phyloP scores from a whole-genome alignment of 2,329 filamentous ascomycete species.

The Trichoderma simmonsii region DNA sequence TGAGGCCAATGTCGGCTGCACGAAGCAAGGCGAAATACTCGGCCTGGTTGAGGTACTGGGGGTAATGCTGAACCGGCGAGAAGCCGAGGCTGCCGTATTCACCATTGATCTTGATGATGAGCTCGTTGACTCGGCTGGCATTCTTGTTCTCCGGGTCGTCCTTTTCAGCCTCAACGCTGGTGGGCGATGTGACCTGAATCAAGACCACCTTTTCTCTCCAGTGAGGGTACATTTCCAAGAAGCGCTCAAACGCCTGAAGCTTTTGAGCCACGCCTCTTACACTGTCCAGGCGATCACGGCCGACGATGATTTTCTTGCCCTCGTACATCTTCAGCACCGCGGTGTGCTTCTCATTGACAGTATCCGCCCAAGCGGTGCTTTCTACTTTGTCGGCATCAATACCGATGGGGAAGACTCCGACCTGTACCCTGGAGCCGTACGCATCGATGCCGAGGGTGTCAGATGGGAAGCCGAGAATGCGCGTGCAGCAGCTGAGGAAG shows the following conservation, averaged over 20 bases:
- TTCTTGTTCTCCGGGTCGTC: constrained; percentile 77
- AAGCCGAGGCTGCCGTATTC: constrained; percentile 83
- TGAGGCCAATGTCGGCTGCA: constrained; percentile 84
- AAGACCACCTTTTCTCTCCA: constrained; percentile 91
- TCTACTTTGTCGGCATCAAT: constrained; percentile 84
- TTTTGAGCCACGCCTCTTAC: constrained; percentile 95
- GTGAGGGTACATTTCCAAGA: constrained; percentile 84
- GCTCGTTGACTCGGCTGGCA: constrained; percentile 82
- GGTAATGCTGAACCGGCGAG: constrained; percentile 89
- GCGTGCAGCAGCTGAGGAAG: constrained; percentile 90
- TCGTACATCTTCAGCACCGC: constrained; percentile 73
- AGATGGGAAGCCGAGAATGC: constrained; percentile 85
- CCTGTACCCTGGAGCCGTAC: constrained; percentile 82
- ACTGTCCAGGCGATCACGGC: constrained; percentile 88
- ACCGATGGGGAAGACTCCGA: constrained; percentile 92
- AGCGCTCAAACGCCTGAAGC: constrained; percentile 87
- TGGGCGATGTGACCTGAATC: constrained; percentile 91
- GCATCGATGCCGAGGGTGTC: constrained; percentile 82
- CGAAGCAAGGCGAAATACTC: constrained; percentile 95
- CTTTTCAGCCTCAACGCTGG: constrained; percentile 72
- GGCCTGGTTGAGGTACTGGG: constrained; percentile 82
- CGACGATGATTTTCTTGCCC: constrained; percentile 94
- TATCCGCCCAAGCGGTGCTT: constrained; percentile 66
- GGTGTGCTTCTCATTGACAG: constrained; percentile 67
- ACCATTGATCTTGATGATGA: constrained; percentile 90